Conservation (phyloP, 2,329 filamentous ascomycete species). For the Fusarium sp. region DNA sequence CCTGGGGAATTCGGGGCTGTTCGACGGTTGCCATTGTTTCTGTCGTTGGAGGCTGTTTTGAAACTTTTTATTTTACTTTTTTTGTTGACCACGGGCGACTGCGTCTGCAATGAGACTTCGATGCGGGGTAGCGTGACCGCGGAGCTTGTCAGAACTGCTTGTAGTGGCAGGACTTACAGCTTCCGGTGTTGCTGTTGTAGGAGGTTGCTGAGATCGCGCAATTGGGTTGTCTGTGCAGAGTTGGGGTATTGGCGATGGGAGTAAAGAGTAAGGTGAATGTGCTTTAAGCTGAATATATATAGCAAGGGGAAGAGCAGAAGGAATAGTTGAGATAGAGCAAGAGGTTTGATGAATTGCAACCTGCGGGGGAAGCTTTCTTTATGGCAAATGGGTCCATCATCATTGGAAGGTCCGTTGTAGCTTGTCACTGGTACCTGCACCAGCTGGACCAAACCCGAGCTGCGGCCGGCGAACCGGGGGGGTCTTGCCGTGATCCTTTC, state of each 20-base stretch:
- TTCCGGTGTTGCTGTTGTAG: slow-evolving; percentile 44
- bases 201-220: slow-evolving; percentile 27
- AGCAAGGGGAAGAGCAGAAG: slow-evolving; percentile 26
- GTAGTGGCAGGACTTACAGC: slow-evolving; percentile 44
- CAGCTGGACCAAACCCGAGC: slow-evolving; percentile 37
- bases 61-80: slow-evolving; percentile 29
- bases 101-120: slow-evolving; percentile 41
- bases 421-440: slow-evolving; percentile 46
- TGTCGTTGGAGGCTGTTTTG: slow-evolving; percentile 27
- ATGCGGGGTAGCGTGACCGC: slow-evolving; percentile 48
- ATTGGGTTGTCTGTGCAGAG: slow-evolving; percentile 14
- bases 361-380: slow-evolving; percentile 47
- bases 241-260: slow-evolving; percentile 2
- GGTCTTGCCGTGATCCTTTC: slow-evolving; percentile 48
- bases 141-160: slow-evolving; percentile 47
- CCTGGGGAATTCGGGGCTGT: slow-evolving; percentile 39
- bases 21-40: slow-evolving; percentile 46
- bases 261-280: slow-evolving; percentile 13
- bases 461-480: slow-evolving; percentile 49
- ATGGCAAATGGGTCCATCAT: slow-evolving; percentile 45
- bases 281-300: slow-evolving; percentile 5
- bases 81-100: slow-evolving; percentile 34
- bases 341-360: slow-evolving; percentile 43
- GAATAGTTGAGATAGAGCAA: slow-evolving; percentile 36
- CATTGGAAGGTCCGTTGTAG: slow-evolving; percentile 41